Base-by-base conservation (phyloP, 176 grass and related monocot species). In the Urochloa ruziziensis region DNA sequence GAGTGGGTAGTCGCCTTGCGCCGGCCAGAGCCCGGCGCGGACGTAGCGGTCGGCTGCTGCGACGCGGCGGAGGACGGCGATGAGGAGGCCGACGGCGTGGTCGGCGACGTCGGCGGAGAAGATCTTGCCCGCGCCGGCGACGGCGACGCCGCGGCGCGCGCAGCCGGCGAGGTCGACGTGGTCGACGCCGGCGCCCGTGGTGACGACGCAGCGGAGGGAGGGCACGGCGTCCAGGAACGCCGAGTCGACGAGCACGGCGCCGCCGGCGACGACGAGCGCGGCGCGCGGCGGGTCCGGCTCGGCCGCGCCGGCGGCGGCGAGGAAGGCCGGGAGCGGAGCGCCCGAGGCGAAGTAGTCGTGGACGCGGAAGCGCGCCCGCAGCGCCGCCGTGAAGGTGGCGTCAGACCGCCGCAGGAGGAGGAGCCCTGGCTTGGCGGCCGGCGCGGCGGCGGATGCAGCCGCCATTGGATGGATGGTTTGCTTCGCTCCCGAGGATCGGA, bases 131-230 rank as follows among this genome's bases (percentile, higher is more conserved):
- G 82, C 34, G 71, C 90, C 90, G 9, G 74, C 78, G 35, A 90
- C 79, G 49, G 2, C 61, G 13, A 90, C 75, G 40, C 90, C 85
- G 34, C 85, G 86, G 75, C 79, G 64, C 52, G 30, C 17, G 80
- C 93, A 92, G 62, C 68, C 88, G 60, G 51, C 59, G 47, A 96
- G 70, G 74, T 91, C 71, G 51, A 96, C 74, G 70, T 91, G 83
- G 76, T 92, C 89, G 0, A 93, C n/a, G 0, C 93, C 90, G 28
- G 76, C 29, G n/a, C 49, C 82, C 47, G 86, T 84, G 65, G 16
- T 62, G 74, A 96, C 34, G 39, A 93, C 34, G 70, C 74, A 89
- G 37, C 79, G 42, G 48, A 96, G 33, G 11, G 84, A 80, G 0
- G 90, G 86, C 3, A 79, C 63, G 16, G 71, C 67, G 64, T 84